These are phyloP conservation scores for Maudiozyma serrabonitensis DNA, from an alignment of 805 yeast genomes.

Conservation along the genomic window DNA sequence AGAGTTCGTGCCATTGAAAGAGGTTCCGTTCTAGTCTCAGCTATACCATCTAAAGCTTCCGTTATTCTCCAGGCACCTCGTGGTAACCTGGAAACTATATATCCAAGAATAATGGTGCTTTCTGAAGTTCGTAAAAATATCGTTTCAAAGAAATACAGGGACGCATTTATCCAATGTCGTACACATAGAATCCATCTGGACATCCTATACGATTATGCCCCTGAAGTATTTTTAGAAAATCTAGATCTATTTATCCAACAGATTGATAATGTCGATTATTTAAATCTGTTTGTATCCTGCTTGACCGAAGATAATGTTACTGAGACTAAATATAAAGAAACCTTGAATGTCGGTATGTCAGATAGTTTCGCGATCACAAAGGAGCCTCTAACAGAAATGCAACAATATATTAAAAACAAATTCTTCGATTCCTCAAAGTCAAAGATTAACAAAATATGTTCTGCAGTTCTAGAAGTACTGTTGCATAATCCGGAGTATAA, in stretches of 20 bases:
- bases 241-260: constrained; percentile 60
- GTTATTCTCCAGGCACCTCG: constrained; percentile 90
- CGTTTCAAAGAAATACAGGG: constrained; percentile 42
- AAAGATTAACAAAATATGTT: constrained; percentile 72
- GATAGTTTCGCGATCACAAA: constrained; percentile 24
- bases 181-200: constrained; percentile 88
- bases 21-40: constrained; percentile 76
- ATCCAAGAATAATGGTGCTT: constrained; percentile 86
- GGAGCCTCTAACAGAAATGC: constrained; percentile 30
- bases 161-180: constrained; percentile 80
- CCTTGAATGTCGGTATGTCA: constrained; percentile 31
- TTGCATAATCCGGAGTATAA: constrained; percentile 39
- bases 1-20: constrained; percentile 82
- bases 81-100: constrained; percentile 90
- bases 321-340: constrained; percentile 71
- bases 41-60: constrained; percentile 71
- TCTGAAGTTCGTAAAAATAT: constrained; percentile 71
- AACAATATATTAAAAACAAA: constrained; percentile 34
- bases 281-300: constrained; percentile 82
- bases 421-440: constrained; percentile 34
- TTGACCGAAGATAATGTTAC: constrained; percentile 81
- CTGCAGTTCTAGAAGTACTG: constrained; percentile 52
- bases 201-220: constrained; percentile 78
- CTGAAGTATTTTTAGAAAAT: constrained; percentile 54
- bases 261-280: constrained; percentile 59